A percentile compares a stretch with the other conserved stretches of the same genome.
Evolutionary conservation across 1,284 basidiomycete species (phyloP).

Genomic region (Heterobasidion parviporum): DNA sequence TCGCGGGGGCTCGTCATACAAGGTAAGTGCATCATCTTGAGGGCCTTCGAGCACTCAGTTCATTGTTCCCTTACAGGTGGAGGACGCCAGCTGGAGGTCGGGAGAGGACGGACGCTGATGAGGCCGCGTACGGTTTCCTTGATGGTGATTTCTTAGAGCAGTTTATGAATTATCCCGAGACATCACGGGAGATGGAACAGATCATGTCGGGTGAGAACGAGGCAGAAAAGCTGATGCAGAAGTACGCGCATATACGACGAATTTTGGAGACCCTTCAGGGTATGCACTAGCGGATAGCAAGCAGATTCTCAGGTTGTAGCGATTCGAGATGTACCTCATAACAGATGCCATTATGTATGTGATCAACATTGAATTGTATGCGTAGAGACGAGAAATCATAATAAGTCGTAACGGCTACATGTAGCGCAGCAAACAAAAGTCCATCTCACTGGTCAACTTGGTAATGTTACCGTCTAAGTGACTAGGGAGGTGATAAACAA

Average conservation of each 20-base stretch:
- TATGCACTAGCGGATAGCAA: neutral
- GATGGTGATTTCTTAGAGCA: conserved; percentile 85
- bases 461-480: neutral
- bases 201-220: neutral
- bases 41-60: neutral
- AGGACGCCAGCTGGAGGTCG: conserved; percentile 53
- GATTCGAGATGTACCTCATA: neutral
- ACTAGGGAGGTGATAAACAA: neutral
- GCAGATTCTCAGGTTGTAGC: neutral
- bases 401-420: neutral
- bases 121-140: conserved; percentile 66
- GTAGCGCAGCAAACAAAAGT: neutral
- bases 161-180: conserved; percentile 38
- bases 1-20: conserved; percentile 58
- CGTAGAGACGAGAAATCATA: neutral
- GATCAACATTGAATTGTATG: neutral
- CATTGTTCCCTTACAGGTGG: conserved; percentile 35
- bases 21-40: conserved; percentile 34
- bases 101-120: conserved; percentile 49
- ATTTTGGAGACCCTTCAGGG: neutral
- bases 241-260: neutral
- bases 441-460: neutral
- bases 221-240: neutral
- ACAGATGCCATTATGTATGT: neutral
- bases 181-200: conserved; percentile 13